Conservation (phyloP, 345 rosid genomes). For the Acer negundo region DNA sequence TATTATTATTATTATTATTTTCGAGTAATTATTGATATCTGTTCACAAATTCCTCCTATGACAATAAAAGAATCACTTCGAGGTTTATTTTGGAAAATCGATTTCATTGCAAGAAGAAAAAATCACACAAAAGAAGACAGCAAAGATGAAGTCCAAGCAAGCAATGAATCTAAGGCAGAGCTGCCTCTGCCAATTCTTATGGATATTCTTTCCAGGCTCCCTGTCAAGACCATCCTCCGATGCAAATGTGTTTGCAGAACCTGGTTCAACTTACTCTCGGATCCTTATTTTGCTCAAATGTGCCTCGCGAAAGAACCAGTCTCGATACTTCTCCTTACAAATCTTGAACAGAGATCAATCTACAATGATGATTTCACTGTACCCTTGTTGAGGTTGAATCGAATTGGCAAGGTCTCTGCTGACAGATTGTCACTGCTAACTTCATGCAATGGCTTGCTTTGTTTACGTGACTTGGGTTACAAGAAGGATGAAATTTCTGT, state of each 20-base stretch:
- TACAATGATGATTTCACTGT: neutral
- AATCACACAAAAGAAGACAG: neutral
- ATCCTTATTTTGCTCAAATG: slow-evolving; percentile 29
- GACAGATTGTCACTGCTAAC: slow-evolving; percentile 27
- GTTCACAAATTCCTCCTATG: neutral
- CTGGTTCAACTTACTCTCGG: slow-evolving; percentile 38
- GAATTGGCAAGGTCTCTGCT: neutral
- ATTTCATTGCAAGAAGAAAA: neutral
- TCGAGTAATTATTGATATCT: neutral
- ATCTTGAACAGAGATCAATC: neutral
- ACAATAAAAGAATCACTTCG: neutral
- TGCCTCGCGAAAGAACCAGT: slow-evolving; percentile 33
- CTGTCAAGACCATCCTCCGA: slow-evolving; percentile 26
- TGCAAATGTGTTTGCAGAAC: slow-evolving; percentile 45
- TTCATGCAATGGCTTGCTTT: slow-evolving; percentile 52
- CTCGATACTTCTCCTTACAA: neutral
- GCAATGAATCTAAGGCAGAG: neutral
- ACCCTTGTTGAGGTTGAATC: slow-evolving; percentile 2
- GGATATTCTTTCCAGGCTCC: slow-evolving; percentile 19
- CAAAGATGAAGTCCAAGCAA: neutral
- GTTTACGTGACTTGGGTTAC: slow-evolving; percentile 34
- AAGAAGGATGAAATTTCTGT: slow-evolving; percentile 30
- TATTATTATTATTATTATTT: too few relatives aligned
- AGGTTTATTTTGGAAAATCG: neutral
- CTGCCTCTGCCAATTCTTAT: slow-evolving; percentile 16